These are phyloP conservation scores for Aspergillus bertholletiae DNA, from an alignment of 495 filamentous ascomycete genomes.

Conservation along the genomic window DNA sequence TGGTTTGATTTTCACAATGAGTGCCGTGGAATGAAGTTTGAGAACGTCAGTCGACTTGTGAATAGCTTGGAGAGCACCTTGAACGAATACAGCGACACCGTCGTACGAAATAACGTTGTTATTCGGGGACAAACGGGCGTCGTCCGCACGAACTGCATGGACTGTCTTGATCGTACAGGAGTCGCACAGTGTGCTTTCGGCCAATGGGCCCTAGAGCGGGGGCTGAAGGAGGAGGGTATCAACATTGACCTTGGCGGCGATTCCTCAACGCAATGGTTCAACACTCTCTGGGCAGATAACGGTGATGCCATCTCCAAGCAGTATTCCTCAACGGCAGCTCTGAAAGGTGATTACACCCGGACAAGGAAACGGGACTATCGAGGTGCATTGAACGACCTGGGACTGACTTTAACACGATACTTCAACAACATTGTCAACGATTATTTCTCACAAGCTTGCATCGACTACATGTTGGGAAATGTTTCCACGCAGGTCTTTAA, in stretches of 20 bases:
- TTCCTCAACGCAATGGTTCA: constrained; percentile 83
- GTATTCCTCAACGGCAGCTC: constrained; percentile 84
- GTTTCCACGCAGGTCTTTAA: constrained; percentile 78
- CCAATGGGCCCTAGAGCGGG: constrained; percentile 68
- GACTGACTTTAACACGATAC: constrained; percentile 68
- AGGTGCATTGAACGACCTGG: constrained; percentile 92
- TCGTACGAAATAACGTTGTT: constrained; percentile 49
- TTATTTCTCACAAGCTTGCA: constrained; percentile 90
- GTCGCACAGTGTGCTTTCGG: constrained; percentile 87
- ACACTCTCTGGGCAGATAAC: constrained; percentile 93
- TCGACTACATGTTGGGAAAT: constrained; percentile 91
- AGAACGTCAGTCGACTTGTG: constrained; percentile 79
- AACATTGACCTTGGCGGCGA: constrained; percentile 65
- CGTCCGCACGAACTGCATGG: constrained; percentile 93
- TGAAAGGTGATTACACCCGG: constrained; percentile 94
- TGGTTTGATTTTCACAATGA: constrained; percentile 96
- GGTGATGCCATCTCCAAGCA: constrained; percentile 59
- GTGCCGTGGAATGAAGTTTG: constrained; percentile 95
- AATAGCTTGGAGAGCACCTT: constrained; percentile 62
- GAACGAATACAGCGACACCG: constrained; percentile 61
- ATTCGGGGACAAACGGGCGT: constrained; percentile 64
- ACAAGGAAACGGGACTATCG: constrained; percentile 86
- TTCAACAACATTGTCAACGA: constrained; percentile 87
- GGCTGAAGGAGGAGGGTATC: constrained; percentile 71
- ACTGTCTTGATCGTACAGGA: constrained; percentile 91